A percentile compares a stretch with the other conserved stretches of the same genome.
Evolutionary conservation across 2,329 filamentous ascomycete species (phyloP).

Genomic region (Ilyonectria mors-panacis): DNA sequence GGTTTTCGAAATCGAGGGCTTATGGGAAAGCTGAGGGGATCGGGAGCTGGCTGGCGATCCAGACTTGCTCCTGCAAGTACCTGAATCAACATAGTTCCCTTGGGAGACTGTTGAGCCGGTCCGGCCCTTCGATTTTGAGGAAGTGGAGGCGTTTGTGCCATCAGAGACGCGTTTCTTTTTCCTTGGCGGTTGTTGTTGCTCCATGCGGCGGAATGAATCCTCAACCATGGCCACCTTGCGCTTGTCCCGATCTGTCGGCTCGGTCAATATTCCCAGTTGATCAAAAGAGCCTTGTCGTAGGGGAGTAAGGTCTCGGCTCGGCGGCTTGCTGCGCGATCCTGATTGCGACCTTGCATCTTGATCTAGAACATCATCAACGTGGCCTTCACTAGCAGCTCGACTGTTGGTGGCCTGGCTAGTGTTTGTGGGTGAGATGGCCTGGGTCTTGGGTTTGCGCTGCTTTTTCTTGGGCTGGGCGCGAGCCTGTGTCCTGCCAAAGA

Average conservation of each 20-base stretch:
- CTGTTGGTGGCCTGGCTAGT: conserved; percentile 75
- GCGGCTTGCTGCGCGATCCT: conserved; percentile 73
- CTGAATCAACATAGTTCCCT: conserved; percentile 66
- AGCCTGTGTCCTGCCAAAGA: conserved; percentile 60
- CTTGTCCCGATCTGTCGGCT: conserved; percentile 77
- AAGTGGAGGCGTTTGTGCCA: conserved; percentile 56
- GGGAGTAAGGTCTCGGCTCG: conserved; percentile 77
- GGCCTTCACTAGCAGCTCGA: conserved; percentile 74
- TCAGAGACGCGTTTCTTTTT: conserved; percentile 77
- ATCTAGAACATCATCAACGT: conserved; percentile 68
- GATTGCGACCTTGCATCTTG: conserved; percentile 64
- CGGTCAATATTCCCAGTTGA: conserved; percentile 72
- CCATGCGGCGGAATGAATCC: conserved; percentile 74
- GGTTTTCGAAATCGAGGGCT: conserved; percentile 47
- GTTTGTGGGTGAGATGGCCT: conserved; percentile 73
- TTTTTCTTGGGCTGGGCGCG: conserved; percentile 64
- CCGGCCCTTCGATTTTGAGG: conserved; percentile 58
- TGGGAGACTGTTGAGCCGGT: conserved; percentile 55
- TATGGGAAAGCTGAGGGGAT: conserved; percentile 56
- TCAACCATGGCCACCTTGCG: conserved; percentile 77
- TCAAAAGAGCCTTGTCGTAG: conserved; percentile 72
- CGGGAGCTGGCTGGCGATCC: conserved; percentile 63
- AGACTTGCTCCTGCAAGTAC: conserved; percentile 68
- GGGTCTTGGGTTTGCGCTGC: conserved; percentile 67
- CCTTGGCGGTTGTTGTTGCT: conserved; percentile 68